Base-by-base conservation (phyloP, 768 basidiomycete species). In the Multifurca ochricompacta region DNA sequence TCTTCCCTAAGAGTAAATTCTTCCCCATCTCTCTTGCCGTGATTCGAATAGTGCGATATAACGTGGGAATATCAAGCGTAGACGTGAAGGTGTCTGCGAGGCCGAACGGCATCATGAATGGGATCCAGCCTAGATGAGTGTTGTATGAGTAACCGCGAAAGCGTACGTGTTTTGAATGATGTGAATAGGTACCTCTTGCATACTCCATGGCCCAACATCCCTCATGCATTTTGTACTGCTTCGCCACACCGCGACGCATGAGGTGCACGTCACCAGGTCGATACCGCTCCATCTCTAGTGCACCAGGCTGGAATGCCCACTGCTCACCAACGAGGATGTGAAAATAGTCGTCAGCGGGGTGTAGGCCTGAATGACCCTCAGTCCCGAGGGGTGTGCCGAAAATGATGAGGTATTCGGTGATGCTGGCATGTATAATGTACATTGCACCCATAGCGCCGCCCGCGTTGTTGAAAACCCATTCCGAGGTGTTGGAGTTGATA, bases 371-470 rank as follows among this genome's bases (percentile, higher is more conserved):
- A 66, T 98, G 96, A 2, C 96, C 96, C 71, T 99, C 96, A 2
- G 95, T 98, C 9, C 96, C 96, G 9, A 97, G 76, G 0, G 96
- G 92, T 0, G 94, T 95, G 4, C 96, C 94, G 60, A 96, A 96
- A 62, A 97, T 85, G 67, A 92, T 92, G 62, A 91, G 79, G 72
- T 95, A 99, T 73, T 99, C 96, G 9, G 95, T 97, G 63, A 99
- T 85, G 71, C 83, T 87, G 16, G 95, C 91, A 64, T 98, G 96
- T 60, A 98, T 90, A 70, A 98, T 78, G 68, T 93, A 96, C 95
- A 99, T 97, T 31, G 85, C 85, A 39, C 93, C 93, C 94, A 95
- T 97, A 1, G 93, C 93, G 56, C 96, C 96, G 10, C 94, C 96
- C 0, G 95, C 94, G 63, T 97, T 98, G 74, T 83, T 97, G 71